Evolutionary conservation across 192 early-diverging fungal species (phyloP).

Genomic region (Coemansia aciculifera): DNA sequence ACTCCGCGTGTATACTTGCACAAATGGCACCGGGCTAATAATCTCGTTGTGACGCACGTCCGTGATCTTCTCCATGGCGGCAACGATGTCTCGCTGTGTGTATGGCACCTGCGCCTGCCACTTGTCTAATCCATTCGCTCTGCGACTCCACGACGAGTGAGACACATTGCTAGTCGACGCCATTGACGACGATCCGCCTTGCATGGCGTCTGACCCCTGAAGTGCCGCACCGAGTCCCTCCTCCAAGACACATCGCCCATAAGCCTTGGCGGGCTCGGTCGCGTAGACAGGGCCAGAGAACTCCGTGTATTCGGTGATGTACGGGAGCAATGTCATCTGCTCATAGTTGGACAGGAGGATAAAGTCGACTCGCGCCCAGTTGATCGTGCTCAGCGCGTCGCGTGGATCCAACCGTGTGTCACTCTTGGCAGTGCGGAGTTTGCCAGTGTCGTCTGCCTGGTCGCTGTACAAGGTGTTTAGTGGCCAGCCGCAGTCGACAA

Average conservation of each 20-base stretch:
- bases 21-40: constrained; percentile 49
- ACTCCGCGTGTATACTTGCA: constrained; percentile 64
- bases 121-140: not conserved
- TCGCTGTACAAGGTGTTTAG: constrained; percentile 14
- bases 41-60: constrained; percentile 54
- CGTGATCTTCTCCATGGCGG: constrained; percentile 51
- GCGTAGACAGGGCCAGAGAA: constrained; percentile 77
- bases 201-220: not conserved
- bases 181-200: constrained; percentile 14
- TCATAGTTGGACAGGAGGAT: constrained; percentile 75
- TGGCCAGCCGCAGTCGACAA: constrained; percentile 55
- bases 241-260: constrained; percentile 60
- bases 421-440: constrained; percentile 8
- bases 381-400: constrained; percentile 54
- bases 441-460: constrained; percentile 11
- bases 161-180: not conserved
- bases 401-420: constrained; percentile 21
- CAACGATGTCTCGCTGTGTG: constrained; percentile 42
- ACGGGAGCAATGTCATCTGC: constrained; percentile 77
- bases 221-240: constrained; percentile 16
- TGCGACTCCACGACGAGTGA: not conserved
- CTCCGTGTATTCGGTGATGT: constrained; percentile 76
- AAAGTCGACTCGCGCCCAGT: constrained; percentile 70
- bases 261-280: constrained; percentile 78
- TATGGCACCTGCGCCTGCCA: constrained; percentile 26